Evolutionary conservation across 1,284 basidiomycete species (phyloP).

Genomic region (Vanrija sp.): DNA sequence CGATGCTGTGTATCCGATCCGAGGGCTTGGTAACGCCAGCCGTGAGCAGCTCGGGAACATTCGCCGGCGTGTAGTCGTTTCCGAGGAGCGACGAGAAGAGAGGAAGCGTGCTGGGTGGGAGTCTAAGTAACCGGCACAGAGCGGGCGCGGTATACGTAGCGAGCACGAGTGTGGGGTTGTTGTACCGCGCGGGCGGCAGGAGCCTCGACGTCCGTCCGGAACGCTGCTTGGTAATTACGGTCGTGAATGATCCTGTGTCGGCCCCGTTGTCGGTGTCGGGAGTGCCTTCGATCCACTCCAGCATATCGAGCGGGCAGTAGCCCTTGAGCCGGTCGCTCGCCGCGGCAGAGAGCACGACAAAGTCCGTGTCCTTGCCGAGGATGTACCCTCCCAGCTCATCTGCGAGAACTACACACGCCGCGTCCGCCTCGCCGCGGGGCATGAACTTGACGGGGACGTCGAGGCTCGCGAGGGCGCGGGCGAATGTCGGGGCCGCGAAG

Average conservation of each 20-base stretch:
- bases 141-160: constrained; percentile 61
- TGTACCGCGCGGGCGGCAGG: constrained; percentile 56
- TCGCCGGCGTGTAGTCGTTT: constrained; percentile 69
- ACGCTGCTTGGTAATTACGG: constrained; percentile 4
- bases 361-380: constrained; percentile 75
- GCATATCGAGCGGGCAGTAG: constrained; percentile 74
- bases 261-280: constrained; percentile 11
- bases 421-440: constrained; percentile 82
- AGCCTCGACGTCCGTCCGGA: constrained; percentile 52
- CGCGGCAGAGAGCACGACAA: constrained; percentile 68
- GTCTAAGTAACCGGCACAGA: constrained; percentile 63
- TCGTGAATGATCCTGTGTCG: constrained; percentile 8
- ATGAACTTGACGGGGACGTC: constrained; percentile 51
- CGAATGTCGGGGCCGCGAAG: constrained; percentile 60
- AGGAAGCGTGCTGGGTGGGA: constrained; percentile 70
- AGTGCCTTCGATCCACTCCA: constrained; percentile 60
- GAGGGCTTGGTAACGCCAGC: constrained; percentile 19
- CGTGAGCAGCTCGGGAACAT: constrained; percentile 40
- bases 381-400: constrained; percentile 69
- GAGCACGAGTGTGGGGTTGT: constrained; percentile 48
- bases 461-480: constrained; percentile 58
- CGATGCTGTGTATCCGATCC: constrained; percentile 45
- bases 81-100: constrained; percentile 80
- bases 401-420: constrained; percentile 76
- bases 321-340: constrained; percentile 53